Conservation (phyloP, 2,329 filamentous ascomycete species). For the Ophiostoma ulmi region DNA sequence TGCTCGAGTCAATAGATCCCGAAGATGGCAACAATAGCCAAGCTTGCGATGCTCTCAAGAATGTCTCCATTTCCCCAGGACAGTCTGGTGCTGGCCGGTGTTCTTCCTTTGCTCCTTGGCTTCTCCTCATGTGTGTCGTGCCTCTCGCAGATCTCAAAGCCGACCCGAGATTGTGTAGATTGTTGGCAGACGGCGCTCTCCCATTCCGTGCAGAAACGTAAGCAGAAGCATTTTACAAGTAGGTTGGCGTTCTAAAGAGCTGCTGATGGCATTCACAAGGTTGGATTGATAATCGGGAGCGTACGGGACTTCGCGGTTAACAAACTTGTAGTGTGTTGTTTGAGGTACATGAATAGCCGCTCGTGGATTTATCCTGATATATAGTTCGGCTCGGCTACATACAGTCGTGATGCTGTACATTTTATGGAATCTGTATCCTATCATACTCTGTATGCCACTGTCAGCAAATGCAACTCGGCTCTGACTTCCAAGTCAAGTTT, state of each 20-base stretch:
- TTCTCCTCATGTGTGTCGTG: background rate
- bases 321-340: background rate
- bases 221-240: background rate
- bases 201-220: background rate
- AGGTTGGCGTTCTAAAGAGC: too few relatives aligned
- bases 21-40: constrained; percentile 8
- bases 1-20: background rate
- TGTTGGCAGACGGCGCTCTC: background rate
- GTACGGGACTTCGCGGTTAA: background rate
- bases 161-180: background rate
- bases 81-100: background rate
- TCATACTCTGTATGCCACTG: background rate
- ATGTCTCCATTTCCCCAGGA: background rate
- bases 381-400: background rate
- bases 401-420: background rate
- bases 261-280: background rate
- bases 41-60: background rate
- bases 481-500: background rate
- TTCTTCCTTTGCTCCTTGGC: constrained; percentile 1
- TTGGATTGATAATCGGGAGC: background rate
- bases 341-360: background rate
- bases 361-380: background rate
- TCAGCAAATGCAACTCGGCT: background rate
- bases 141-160: background rate
- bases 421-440: background rate